Conservation (phyloP, 768 basidiomycete species). For the Sarcodon sp. region DNA sequence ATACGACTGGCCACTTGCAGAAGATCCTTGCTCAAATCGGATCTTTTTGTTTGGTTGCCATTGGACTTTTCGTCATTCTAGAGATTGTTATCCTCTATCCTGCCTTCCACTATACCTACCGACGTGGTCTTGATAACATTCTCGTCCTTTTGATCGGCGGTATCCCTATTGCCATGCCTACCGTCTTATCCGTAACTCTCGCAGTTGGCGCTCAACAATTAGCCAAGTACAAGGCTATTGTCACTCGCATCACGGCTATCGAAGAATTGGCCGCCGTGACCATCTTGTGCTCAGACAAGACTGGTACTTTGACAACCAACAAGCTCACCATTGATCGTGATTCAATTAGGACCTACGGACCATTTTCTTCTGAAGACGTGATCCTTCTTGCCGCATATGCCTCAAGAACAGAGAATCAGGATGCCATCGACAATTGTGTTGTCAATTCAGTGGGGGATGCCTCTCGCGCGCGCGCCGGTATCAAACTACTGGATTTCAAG, state of each 20-base stretch:
- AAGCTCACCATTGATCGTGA: constrained; percentile 95
- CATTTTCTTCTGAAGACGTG: constrained; percentile 82
- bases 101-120: constrained; percentile 82
- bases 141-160: constrained; percentile 98
- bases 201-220: constrained; percentile 98
- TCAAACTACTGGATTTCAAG: constrained; percentile 97
- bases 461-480: constrained; percentile 71
- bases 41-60: constrained; percentile 92
- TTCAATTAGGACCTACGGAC: constrained; percentile 84
- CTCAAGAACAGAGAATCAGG: constrained; percentile 98
- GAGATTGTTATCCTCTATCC: constrained; percentile 94
- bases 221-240: constrained; percentile 98
- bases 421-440: constrained; percentile 88
- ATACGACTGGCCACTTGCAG: constrained; percentile 96
- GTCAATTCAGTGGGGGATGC: constrained; percentile 68
- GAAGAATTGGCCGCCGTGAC: constrained; percentile 98
- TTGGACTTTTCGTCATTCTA: constrained; percentile 90
- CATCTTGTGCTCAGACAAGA: constrained; percentile 98
- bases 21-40: constrained; percentile 98
- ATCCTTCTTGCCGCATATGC: constrained; percentile 92
- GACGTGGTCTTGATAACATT: constrained; percentile 93
- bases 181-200: constrained; percentile 94
- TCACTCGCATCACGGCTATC: constrained; percentile 98
- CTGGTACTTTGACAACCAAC: constrained; percentile 96
- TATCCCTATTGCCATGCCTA: constrained; percentile 99